These are phyloP conservation scores for Penstemon barbatus DNA, from an alignment of 257 asterid genomes.

Conservation along the genomic window DNA sequence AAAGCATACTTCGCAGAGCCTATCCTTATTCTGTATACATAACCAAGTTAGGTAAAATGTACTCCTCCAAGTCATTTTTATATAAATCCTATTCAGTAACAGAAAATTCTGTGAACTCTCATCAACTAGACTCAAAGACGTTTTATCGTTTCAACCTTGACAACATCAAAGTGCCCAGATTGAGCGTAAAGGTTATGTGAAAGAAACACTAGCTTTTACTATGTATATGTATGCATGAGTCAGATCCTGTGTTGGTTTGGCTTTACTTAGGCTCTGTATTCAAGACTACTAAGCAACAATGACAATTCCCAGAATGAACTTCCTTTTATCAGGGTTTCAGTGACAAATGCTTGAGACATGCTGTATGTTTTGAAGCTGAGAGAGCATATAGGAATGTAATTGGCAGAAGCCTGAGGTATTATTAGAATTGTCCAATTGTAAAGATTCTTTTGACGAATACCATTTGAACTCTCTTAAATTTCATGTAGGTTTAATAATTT, in stretches of 20 bases:
- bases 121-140: not conserved
- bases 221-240: not conserved
- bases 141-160: slow-evolving; percentile 9
- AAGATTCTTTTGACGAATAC: slow-evolving; percentile 2
- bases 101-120: not conserved
- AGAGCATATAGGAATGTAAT: slow-evolving; percentile 48
- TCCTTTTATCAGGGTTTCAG: slow-evolving; percentile 59
- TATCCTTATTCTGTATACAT: not conserved
- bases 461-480: slow-evolving; percentile 18
- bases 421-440: slow-evolving; percentile 10
- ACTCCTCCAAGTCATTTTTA: too few relatives aligned
- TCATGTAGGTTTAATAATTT: slow-evolving; percentile 54
- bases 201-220: not conserved
- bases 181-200: not conserved
- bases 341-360: slow-evolving; percentile 64
- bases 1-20: not conserved
- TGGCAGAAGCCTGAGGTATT: slow-evolving; percentile 60
- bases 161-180: not conserved
- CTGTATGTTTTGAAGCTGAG: slow-evolving; percentile 53
- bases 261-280: not conserved
- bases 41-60: not conserved
- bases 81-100: slow-evolving; percentile 4
- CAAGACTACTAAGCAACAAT: slow-evolving; percentile 20
- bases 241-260: not conserved
- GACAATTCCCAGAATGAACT: slow-evolving; percentile 19